Percentiles rank a stretch among this genome's conserved stretches.
Conservation (phyloP, 306 rosid species). For the Sophora flavescens region DNA sequence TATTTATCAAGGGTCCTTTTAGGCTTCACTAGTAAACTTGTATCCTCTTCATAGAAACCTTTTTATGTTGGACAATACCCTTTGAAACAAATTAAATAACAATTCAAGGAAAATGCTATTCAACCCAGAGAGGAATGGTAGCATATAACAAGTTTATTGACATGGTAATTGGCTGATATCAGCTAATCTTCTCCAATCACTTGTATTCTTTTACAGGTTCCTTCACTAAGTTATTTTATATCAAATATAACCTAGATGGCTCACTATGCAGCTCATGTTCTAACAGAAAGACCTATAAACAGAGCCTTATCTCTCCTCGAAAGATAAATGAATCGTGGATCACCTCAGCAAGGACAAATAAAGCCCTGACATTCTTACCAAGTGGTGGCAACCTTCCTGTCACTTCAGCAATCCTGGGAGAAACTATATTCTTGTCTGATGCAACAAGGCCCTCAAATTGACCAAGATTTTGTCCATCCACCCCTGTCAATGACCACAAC, state of each 20-base stretch:
- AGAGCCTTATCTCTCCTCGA: conserved; percentile 29
- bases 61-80: background rate
- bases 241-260: background rate
- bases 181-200: conserved; percentile 13
- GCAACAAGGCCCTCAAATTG: conserved; percentile 83
- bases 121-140: background rate
- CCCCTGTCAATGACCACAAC: conserved; percentile 74
- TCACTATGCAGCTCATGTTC: conserved; percentile 9
- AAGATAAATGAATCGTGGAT: conserved; percentile 28
- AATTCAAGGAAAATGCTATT: conserved; percentile 15
- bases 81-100: background rate
- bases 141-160: conserved; percentile 2
- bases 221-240: conserved; percentile 7
- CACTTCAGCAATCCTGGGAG: conserved; percentile 67
- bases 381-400: conserved; percentile 77
- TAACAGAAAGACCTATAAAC: background rate
- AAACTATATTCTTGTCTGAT: conserved; percentile 83
- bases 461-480: conserved; percentile 79
- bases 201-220: background rate
- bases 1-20: background rate
- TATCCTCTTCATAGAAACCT: background rate
- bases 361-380: conserved; percentile 65
- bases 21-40: conserved; percentile 14
- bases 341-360: conserved; percentile 4
- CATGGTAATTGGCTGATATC: background rate